These are phyloP conservation scores for Russula ochroleuca DNA, from an alignment of 768 basidiomycete genomes.

Conservation along the genomic window DNA sequence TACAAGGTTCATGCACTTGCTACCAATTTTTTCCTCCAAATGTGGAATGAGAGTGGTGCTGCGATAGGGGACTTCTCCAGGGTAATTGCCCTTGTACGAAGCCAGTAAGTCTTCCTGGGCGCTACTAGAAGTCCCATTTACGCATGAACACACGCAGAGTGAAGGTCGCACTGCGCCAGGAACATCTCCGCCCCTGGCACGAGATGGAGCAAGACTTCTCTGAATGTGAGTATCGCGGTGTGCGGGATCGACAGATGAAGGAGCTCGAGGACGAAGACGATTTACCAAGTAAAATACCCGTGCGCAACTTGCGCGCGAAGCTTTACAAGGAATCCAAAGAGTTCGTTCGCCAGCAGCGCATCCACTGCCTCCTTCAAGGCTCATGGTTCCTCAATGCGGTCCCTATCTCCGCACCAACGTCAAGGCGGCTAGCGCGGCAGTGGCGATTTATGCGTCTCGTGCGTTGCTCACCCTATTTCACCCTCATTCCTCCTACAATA, in stretches of 20 bases:
- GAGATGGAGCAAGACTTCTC: conserved; percentile 78
- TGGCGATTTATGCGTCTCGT: conserved; percentile 91
- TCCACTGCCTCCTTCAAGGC: conserved; percentile 82
- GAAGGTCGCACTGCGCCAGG: conserved; percentile 68
- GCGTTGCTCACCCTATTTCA: conserved; percentile 26
- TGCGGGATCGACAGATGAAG: conserved; percentile 85
- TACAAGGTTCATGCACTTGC: conserved; percentile 76
- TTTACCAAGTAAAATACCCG: conserved; percentile 76
- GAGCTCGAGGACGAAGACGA: conserved; percentile 88
- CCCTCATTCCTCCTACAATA: neutral
- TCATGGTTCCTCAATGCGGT: conserved; percentile 89
- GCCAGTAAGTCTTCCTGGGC: conserved; percentile 59
- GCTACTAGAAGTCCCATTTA: neutral
- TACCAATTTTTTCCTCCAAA: conserved; percentile 81
- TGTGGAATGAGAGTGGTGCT: conserved; percentile 88
- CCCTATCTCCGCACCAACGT: conserved; percentile 41
- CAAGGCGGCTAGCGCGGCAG: conserved; percentile 54
- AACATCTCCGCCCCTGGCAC: conserved; percentile 75
- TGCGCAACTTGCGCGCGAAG: conserved; percentile 78
- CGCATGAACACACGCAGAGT: conserved; percentile 44
- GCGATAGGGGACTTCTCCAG: conserved; percentile 71
- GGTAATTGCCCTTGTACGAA: conserved; percentile 69
- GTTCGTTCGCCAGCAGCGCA: conserved; percentile 83
- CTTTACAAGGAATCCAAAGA: conserved; percentile 88
- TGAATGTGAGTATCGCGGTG: conserved; percentile 78